Evolutionary conservation across 371 early-diverging fungal genomes (phyloP).

Genomic region (Apophysomyces sp.): DNA sequence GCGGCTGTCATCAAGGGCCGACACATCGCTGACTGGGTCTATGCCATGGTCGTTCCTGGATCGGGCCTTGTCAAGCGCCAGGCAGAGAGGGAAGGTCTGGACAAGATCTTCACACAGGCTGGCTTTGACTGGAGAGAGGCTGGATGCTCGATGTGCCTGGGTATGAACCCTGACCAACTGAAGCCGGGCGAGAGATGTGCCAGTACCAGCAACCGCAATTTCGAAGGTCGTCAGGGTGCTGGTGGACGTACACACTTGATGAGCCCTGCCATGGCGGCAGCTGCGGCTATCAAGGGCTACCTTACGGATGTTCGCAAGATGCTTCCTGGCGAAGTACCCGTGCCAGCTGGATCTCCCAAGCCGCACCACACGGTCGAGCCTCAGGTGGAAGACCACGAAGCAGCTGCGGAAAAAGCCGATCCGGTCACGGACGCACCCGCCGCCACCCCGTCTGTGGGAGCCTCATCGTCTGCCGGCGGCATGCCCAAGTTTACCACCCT

Average conservation of each 20-base stretch:
- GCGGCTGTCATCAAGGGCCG: conserved; percentile 64
- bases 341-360: conserved; percentile 15
- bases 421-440: conserved; percentile 25
- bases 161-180: conserved; percentile 75
- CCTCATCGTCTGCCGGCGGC: conserved; percentile 30
- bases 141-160: conserved; percentile 75
- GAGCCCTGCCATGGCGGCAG: conserved; percentile 55
- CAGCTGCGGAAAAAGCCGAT: conserved; percentile 19
- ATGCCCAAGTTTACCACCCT: conserved; percentile 63
- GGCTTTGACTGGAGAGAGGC: conserved; percentile 77
- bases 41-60: conserved; percentile 74
- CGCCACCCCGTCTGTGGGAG: background rate
- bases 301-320: conserved; percentile 48
- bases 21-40: conserved; percentile 59
- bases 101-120: conserved; percentile 63
- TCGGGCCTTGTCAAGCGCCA: conserved; percentile 70
- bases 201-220: conserved; percentile 71
- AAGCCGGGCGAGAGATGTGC: conserved; percentile 70
- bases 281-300: conserved; percentile 47
- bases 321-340: conserved; percentile 17
- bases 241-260: conserved; percentile 60
- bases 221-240: conserved; percentile 72
- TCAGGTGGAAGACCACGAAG: conserved; percentile 12
- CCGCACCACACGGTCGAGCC: conserved; percentile 14
- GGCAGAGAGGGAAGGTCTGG: conserved; percentile 70